Evolutionary conservation across 2,329 filamentous ascomycete genomes (phyloP), one percentile per base, ranked within the genome.

Genomic region (Xylariomycetidae sp.): DNA sequence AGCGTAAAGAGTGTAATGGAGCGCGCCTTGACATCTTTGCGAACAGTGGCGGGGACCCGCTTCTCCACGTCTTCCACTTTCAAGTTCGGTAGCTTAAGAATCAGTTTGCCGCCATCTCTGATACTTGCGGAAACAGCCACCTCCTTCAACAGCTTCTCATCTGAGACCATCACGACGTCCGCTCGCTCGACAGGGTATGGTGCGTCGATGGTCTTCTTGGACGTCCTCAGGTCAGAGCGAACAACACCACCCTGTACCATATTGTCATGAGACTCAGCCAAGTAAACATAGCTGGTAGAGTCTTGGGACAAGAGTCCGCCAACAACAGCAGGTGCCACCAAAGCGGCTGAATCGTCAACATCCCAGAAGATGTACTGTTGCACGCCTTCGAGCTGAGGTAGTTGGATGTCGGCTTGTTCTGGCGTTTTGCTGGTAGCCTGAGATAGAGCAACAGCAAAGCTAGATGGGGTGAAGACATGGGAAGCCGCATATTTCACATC

Each of bases 301-400:
- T 75, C 88, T 70, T 82, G 80, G 71, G 81, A 90, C 70, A 70
- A 76, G 10, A 79, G 55, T 37, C 63, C 68, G 42, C 73, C 72
- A 17, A 82, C 56, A 23, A 68, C 74, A 15, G 74, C 63, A 9
- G 88, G 82, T 1, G 87, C 80, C 38, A 69, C 69, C 32, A 73
- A 70, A 32, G 82, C 74, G 2, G 69, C 63, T 17, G 88, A 88
- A 58, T 80, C 75, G 54, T 95, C 90, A 25, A 85, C 58, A 48
- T 96, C 86, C 88, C 89, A 97, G 74, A 98, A 96, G 10, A 82
- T 82, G 66, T 92, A 97, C 62, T 97, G 85, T 59, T 86, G 75
- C 14, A 81, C 78, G 45, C 77, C 68, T 34, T 80, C 60, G 29
- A 70, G 58, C n/a, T 59, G 50, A 16, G 46, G 47, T 42, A 68